Evolutionary conservation across 2,329 filamentous ascomycete genomes (phyloP).

Genomic region (Ascochyta fabae): DNA sequence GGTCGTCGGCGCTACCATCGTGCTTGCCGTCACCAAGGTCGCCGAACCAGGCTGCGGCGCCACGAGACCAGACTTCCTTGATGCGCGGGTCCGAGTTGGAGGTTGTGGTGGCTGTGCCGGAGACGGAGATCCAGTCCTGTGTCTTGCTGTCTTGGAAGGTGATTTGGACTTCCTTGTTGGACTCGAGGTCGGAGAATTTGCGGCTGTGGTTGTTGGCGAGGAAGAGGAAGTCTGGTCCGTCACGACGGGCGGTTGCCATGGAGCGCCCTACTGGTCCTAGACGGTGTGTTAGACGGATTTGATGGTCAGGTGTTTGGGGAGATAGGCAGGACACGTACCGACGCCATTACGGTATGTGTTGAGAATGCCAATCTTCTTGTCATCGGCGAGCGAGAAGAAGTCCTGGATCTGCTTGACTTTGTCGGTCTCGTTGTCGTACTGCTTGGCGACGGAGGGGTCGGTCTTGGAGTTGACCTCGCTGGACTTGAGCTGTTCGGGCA

Average conservation of each 20-base stretch:
- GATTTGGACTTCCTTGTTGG: slow-evolving; percentile 53
- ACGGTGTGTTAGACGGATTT: slow-evolving; percentile 1
- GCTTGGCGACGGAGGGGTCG: slow-evolving; percentile 58
- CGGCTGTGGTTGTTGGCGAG: slow-evolving; percentile 56
- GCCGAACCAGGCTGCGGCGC: slow-evolving; percentile 57
- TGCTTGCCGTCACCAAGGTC: slow-evolving; percentile 59
- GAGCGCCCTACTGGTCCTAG: slow-evolving; percentile 53
- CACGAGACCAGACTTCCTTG: slow-evolving; percentile 54
- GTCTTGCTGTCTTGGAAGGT: slow-evolving; percentile 56
- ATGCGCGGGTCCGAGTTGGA: slow-evolving; percentile 56
- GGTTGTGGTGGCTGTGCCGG: slow-evolving; percentile 51
- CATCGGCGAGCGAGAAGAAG: slow-evolving; percentile 56
- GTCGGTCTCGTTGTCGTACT: slow-evolving; percentile 55
- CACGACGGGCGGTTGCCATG: slow-evolving; percentile 63
- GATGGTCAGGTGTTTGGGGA: slow-evolving; percentile 5
- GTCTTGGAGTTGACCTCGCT: slow-evolving; percentile 52
- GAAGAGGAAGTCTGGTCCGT: slow-evolving; percentile 59
- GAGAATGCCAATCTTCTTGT: slow-evolving; percentile 54
- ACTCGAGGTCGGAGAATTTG: slow-evolving; percentile 56
- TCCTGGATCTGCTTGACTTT: slow-evolving; percentile 56
- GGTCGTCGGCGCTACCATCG: slow-evolving; percentile 54
- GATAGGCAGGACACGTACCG: slow-evolving; percentile 32
- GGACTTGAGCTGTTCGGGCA: slow-evolving; percentile 53
- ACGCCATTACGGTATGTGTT: slow-evolving; percentile 52
- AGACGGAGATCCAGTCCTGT: slow-evolving; percentile 57